These are phyloP conservation scores for Starmerella sirachaensis DNA, from an alignment of 805 yeast species.

Conservation along the genomic window DNA sequence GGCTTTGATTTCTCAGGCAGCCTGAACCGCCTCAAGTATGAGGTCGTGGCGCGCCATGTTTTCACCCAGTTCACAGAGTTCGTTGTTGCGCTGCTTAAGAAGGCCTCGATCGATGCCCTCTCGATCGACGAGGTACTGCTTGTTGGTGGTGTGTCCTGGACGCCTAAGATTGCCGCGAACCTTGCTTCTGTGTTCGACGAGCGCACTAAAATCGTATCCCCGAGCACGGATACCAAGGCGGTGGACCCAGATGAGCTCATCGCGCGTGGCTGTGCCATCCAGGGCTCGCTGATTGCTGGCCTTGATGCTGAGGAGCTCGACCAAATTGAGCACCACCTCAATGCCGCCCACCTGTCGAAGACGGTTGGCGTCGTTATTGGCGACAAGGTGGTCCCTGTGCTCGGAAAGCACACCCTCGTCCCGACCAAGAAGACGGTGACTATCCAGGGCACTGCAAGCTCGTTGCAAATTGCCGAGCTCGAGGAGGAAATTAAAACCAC, in stretches of 20 bases:
- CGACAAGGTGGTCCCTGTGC: conserved; percentile 57
- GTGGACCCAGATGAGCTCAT: conserved; percentile 78
- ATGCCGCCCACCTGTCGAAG: conserved; percentile 74
- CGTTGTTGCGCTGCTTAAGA: conserved; percentile 57
- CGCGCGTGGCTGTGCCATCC: conserved; percentile 93
- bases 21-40: conserved; percentile 88
- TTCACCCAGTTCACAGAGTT: conserved; percentile 66
- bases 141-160: conserved; percentile 86
- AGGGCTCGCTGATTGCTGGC: conserved; percentile 72
- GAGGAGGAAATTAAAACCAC: conserved; percentile 79
- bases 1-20: conserved; percentile 90
- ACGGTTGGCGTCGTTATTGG: conserved; percentile 75
- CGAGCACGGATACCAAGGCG: conserved; percentile 62
- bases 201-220: conserved; percentile 55
- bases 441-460: conserved; percentile 45
- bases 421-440: conserved; percentile 73
- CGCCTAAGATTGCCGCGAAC: conserved; percentile 78
- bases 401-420: conserved; percentile 75
- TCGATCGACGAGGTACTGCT: conserved; percentile 85
- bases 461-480: conserved; percentile 47
- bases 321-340: conserved; percentile 40
- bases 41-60: conserved; percentile 69
- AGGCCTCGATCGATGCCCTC: conserved; percentile 73
- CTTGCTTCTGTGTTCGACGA: conserved; percentile 71
- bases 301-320: conserved; percentile 74